Evolutionary conservation across 2,329 filamentous ascomycete genomes (phyloP).

Genomic region (Exophiala sp.): DNA sequence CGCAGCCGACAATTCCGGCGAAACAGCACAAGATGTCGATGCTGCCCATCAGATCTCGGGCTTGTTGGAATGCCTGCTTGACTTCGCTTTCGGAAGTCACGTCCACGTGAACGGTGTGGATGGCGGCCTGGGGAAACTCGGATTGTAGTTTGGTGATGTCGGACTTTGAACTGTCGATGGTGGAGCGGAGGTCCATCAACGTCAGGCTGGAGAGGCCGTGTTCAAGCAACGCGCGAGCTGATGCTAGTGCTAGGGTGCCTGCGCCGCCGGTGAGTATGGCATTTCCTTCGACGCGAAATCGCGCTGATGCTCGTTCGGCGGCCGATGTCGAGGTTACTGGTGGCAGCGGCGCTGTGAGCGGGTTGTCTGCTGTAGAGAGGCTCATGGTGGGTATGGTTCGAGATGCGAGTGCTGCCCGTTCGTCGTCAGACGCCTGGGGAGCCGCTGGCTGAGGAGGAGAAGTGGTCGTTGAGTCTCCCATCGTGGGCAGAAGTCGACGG

Average conservation of each 20-base stretch:
- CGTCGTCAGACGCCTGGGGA: slow-evolving; percentile 19
- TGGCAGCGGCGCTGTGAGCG: slow-evolving; percentile 31
- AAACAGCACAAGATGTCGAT: slow-evolving; percentile 53
- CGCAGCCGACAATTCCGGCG: slow-evolving; percentile 61
- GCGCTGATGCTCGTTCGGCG: slow-evolving; percentile 29
- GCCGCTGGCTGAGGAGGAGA: slow-evolving; percentile 7
- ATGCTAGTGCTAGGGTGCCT: slow-evolving; percentile 56
- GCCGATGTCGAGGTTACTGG: slow-evolving; percentile 26
- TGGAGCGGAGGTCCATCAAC: slow-evolving; percentile 54
- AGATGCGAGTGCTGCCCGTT: slow-evolving; percentile 24
- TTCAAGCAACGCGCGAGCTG: slow-evolving; percentile 59
- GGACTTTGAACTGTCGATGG: slow-evolving; percentile 34
- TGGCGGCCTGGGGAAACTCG: slow-evolving; percentile 51
- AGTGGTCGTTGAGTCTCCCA: slow-evolving; percentile 17
- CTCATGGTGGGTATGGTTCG: slow-evolving; percentile 28
- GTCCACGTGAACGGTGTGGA: slow-evolving; percentile 51
- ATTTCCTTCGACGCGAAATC: slow-evolving; percentile 33
- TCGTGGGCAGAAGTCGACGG: no score
- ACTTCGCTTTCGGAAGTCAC: slow-evolving; percentile 50
- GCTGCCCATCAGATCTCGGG: slow-evolving; percentile 30
- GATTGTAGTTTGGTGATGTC: slow-evolving; percentile 44
- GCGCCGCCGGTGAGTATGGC: slow-evolving; percentile 57
- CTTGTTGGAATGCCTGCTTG: slow-evolving; percentile 39
- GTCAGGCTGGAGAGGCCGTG: slow-evolving; percentile 57
- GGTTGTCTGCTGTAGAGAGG: slow-evolving; percentile 24